Percentiles rank a stretch among this genome's conserved stretches.
Evolutionary conservation across 163 green algal genomes (phyloP).

Genomic region (Trebouxia gelatinosa): DNA sequence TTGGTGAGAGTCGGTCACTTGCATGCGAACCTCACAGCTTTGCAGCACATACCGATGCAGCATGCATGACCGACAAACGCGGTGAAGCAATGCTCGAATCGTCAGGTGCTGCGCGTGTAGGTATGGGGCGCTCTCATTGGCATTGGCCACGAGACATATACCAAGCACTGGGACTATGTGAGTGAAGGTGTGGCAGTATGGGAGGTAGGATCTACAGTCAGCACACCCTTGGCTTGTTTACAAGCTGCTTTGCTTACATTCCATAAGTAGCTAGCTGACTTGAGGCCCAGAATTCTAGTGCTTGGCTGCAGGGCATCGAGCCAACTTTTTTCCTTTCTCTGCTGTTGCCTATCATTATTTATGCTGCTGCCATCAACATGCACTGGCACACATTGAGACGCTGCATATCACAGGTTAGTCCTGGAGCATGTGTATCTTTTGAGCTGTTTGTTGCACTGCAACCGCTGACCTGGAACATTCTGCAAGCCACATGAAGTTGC

Average conservation of each 20-base stretch:
- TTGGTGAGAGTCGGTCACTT: background rate
- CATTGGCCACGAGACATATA: conserved; percentile 17
- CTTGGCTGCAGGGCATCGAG: conserved; percentile 45
- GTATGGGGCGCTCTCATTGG: conserved; percentile 33
- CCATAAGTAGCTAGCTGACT: background rate
- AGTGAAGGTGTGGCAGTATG: background rate
- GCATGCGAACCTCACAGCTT: background rate
- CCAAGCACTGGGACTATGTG: background rate
- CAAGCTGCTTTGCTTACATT: too few relatives aligned
- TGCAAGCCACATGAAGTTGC: background rate
- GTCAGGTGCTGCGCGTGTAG: background rate
- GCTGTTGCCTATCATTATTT: conserved; percentile 57
- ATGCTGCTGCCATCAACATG: conserved; percentile 41
- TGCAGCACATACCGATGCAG: background rate
- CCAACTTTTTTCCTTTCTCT: conserved; percentile 40
- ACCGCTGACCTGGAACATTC: background rate
- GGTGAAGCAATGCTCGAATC: too few relatives aligned
- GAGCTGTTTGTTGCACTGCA: background rate
- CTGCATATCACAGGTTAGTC: conserved; percentile 32
- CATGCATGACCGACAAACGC: background rate
- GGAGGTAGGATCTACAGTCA: conserved; percentile 13
- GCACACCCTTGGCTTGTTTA: too few relatives aligned
- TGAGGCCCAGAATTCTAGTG: background rate
- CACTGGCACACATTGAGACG: conserved; percentile 53
- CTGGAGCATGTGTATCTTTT: conserved; percentile 6